Percentiles rank a stretch among this genome's conserved stretches.
phyloP scores from a whole-genome alignment of 345 rosid genomes.

The Trapa incisa region DNA sequence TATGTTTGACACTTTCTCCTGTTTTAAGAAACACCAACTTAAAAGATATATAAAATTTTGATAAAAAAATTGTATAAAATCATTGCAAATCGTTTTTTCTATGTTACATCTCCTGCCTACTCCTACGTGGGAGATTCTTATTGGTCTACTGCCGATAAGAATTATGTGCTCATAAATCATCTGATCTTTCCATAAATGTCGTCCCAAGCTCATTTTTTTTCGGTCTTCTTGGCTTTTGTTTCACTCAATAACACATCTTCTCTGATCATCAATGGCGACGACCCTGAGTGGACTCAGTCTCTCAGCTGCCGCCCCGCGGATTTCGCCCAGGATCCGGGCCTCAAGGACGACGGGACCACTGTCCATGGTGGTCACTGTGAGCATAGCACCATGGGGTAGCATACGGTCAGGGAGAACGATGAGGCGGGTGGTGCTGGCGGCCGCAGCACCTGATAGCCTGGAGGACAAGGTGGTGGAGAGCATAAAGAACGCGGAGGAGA shows the following conservation, averaged over 20 bases:
- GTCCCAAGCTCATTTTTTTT: background rate
- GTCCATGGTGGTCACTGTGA: slow-evolving; percentile 9
- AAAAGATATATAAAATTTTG: too few species aligned
- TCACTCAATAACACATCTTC: background rate
- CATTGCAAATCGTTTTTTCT: background rate
- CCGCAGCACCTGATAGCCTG: slow-evolving; percentile 64
- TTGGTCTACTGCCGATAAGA: slow-evolving; percentile 56
- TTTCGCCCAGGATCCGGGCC: slow-evolving; percentile 13
- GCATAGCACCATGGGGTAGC: slow-evolving; percentile 16
- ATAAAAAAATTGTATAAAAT: too few species aligned
- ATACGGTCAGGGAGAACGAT: slow-evolving; percentile 26
- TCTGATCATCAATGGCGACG: slow-evolving; percentile 27
- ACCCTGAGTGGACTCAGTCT: slow-evolving; percentile 36
- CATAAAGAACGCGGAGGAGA: slow-evolving; percentile 66
- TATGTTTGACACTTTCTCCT: too few species aligned
- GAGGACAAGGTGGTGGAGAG: slow-evolving; percentile 73
- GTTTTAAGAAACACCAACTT: too few species aligned
- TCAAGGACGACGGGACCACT: background rate
- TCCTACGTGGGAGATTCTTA: slow-evolving; percentile 22
- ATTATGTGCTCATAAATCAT: slow-evolving; percentile 23
- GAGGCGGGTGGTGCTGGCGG: slow-evolving; percentile 23
- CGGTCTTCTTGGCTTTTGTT: background rate
- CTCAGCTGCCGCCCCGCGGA: slow-evolving; percentile 34
- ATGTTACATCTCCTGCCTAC: slow-evolving; percentile 19
- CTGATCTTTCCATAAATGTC: slow-evolving; percentile 7